Conservation (phyloP, 768 basidiomycete genomes). For the Psilocybe azurescens region DNA sequence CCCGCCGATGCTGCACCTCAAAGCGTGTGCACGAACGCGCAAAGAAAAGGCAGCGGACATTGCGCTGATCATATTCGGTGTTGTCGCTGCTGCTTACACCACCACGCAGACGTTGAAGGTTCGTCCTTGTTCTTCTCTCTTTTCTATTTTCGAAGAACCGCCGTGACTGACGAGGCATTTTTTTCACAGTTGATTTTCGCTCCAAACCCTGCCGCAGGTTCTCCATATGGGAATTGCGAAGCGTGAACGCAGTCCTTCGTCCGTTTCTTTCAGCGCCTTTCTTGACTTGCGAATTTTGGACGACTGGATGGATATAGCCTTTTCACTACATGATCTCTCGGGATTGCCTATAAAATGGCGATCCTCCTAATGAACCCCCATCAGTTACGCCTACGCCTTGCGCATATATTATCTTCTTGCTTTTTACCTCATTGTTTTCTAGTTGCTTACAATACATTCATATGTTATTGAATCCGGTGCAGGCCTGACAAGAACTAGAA, state of each 20-base stretch:
- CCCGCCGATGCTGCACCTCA: slow-evolving; percentile 92
- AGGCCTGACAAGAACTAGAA: background rate
- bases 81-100: slow-evolving; percentile 76
- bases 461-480: background rate
- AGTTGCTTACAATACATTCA: background rate
- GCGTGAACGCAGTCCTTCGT: background rate
- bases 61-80: slow-evolving; percentile 76
- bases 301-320: too few species aligned
- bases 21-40: slow-evolving; percentile 77
- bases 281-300: too few species aligned
- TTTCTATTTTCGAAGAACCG: background rate
- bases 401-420: background rate
- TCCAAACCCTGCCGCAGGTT: slow-evolving; percentile 42
- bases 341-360: too few species aligned
- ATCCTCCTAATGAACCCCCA: too few species aligned
- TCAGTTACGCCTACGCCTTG: background rate
- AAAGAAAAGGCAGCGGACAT: slow-evolving; percentile 73
- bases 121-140: slow-evolving; percentile 27
- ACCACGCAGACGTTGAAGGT: slow-evolving; percentile 80
- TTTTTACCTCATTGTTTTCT: background rate
- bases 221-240: slow-evolving; percentile 41
- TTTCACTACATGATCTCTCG: too few species aligned
- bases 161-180: background rate
- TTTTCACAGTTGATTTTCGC: slow-evolving; percentile 61
- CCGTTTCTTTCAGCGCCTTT: background rate